phyloP scores from a whole-genome alignment of 441 rosid genomes.

The Pelargonium myrrhifolium region DNA sequence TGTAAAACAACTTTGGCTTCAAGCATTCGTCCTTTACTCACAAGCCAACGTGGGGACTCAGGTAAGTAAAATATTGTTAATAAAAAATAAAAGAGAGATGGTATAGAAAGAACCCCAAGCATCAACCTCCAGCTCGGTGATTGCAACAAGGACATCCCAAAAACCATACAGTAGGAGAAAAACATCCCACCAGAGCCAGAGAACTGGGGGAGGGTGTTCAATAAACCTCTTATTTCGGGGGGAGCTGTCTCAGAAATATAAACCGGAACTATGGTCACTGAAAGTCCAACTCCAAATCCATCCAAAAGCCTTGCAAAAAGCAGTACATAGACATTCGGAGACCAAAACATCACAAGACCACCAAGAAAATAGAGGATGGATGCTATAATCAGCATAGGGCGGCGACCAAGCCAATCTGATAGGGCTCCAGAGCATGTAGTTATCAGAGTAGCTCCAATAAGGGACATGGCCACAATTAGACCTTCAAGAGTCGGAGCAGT shows the following conservation, averaged over 20 bases:
- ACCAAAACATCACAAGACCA: conserved; percentile 73
- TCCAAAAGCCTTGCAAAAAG: conserved; percentile 66
- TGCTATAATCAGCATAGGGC: conserved; percentile 66
- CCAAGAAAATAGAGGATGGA: conserved; percentile 61
- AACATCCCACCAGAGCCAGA: conserved; percentile 85
- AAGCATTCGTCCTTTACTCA: conserved; percentile 77
- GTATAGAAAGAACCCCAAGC: conserved; percentile 78
- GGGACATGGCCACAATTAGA: conserved; percentile 77
- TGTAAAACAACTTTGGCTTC: conserved; percentile 74
- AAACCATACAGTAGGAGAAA: conserved; percentile 70
- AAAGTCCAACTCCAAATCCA: conserved; percentile 77
- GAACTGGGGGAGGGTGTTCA: conserved; percentile 84
- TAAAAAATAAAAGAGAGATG: conserved; percentile 45
- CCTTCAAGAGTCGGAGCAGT: conserved; percentile 65
- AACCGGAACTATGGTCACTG: conserved; percentile 68
- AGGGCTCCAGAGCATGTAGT: conserved; percentile 78
- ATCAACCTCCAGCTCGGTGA: conserved; percentile 79
- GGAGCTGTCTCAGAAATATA: conserved; percentile 95
- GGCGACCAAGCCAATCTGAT: conserved; percentile 68
- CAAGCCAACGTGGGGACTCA: conserved; percentile 95
- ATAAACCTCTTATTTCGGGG: conserved; percentile 67
- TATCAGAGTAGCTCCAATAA: conserved; percentile 72
- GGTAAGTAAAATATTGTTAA: conserved; percentile 67
- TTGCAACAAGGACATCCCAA: conserved; percentile 61
- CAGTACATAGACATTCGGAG: conserved; percentile 72